Evolutionary conservation across 768 basidiomycete genomes (phyloP).

Genomic region (Pulveroboletus sp.): DNA sequence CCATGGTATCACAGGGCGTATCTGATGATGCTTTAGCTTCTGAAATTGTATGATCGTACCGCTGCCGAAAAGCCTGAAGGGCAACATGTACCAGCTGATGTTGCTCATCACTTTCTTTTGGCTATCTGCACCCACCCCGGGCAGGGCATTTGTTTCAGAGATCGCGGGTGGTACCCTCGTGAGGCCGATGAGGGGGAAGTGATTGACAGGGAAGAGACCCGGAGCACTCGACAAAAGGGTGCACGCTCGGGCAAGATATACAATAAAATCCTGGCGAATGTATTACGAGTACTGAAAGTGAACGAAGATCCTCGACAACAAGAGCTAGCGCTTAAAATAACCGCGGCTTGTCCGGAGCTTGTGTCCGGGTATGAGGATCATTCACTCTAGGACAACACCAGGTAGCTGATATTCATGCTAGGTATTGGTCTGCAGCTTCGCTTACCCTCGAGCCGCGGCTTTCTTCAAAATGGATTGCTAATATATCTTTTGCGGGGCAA

Average conservation of each 20-base stretch:
- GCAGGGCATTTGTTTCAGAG: slow-evolving; percentile 80
- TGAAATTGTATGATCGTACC: slow-evolving; percentile 69
- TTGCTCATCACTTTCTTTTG: slow-evolving; percentile 84
- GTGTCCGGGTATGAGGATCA: slow-evolving; percentile 59
- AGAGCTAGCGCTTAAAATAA: slow-evolving; percentile 75
- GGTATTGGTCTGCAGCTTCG: slow-evolving; percentile 67
- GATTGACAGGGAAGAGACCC: slow-evolving; percentile 36
- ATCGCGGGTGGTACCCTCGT: slow-evolving; percentile 88
- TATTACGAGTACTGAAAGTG: slow-evolving; percentile 74
- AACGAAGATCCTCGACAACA: slow-evolving; percentile 86
- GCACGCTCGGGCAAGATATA: slow-evolving; percentile 47
- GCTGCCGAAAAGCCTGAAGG: slow-evolving; percentile 44
- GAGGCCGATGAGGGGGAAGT: slow-evolving; percentile 45
- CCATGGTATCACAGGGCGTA: neutral
- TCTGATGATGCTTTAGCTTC: slow-evolving; percentile 41
- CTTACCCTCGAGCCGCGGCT: slow-evolving; percentile 82
- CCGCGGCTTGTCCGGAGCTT: slow-evolving; percentile 82
- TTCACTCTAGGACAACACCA: neutral
- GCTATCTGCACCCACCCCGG: slow-evolving; percentile 81
- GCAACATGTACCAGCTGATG: slow-evolving; percentile 65
- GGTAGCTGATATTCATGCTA: slow-evolving; percentile 29
- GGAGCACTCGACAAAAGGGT: slow-evolving; percentile 31
- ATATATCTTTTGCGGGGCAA: slow-evolving; percentile 75
- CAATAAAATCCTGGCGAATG: slow-evolving; percentile 78
- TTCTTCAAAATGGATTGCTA: slow-evolving; percentile 88